Conservation (phyloP, 139 green algal genomes). For the Eudorina sp. region DNA sequence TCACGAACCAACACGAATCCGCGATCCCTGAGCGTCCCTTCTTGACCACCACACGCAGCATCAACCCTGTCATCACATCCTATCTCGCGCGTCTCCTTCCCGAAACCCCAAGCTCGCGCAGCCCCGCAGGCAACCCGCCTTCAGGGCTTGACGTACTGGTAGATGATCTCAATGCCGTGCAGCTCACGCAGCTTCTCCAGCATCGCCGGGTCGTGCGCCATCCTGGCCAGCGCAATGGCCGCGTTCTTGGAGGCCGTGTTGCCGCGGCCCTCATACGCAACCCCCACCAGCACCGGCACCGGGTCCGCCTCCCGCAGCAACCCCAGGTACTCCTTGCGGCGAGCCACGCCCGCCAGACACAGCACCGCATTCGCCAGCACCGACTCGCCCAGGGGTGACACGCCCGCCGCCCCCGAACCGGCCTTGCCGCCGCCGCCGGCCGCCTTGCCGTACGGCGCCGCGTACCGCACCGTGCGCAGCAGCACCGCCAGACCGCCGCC, state of each 20-base stretch:
- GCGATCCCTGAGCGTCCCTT: no score
- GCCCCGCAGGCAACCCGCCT: not conserved
- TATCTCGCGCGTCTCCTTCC: no score
- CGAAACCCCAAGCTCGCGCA: not conserved
- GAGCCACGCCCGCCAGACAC: conserved; percentile 53
- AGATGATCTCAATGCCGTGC: conserved; percentile 82
- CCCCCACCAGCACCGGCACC: conserved; percentile 60
- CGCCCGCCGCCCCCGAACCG: not conserved
- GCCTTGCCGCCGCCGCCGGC: not conserved
- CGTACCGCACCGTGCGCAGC: conserved; percentile 2
- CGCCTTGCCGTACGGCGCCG: not conserved
- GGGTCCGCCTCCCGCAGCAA: conserved; percentile 43
- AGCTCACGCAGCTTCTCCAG: conserved; percentile 69
- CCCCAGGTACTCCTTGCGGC: conserved; percentile 16
- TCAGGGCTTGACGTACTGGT: conserved; percentile 56
- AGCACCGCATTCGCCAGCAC: conserved; percentile 65
- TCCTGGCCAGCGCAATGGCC: conserved; percentile 71
- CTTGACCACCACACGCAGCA: no score
- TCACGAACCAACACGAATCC: no score
- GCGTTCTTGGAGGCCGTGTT: conserved; percentile 71
- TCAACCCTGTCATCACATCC: no score
- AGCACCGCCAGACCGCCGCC: conserved; percentile 20
- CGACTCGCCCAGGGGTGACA: conserved; percentile 15
- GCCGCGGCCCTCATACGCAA: conserved; percentile 64
- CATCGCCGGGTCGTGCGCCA: conserved; percentile 64